A percentile compares a stretch with the other conserved stretches of the same genome.
Evolutionary conservation across 2,329 filamentous ascomycete species (phyloP).

Genomic region (Madurella mycetomatis): DNA sequence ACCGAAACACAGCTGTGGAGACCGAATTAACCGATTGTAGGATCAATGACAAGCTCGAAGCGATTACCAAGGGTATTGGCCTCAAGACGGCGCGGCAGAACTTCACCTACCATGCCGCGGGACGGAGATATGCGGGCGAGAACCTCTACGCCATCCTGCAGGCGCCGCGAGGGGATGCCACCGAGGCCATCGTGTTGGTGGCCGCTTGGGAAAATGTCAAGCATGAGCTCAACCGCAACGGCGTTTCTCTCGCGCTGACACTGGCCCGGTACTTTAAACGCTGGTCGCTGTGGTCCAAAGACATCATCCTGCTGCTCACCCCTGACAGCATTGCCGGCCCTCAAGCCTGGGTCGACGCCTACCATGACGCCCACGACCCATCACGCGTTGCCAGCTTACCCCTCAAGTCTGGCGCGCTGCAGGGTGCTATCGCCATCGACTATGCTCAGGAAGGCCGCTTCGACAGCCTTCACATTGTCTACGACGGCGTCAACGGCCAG

Average conservation of each 20-base stretch:
- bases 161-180: slow-evolving; percentile 90
- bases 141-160: slow-evolving; percentile 93
- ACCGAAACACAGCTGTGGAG: background rate
- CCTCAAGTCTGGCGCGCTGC: slow-evolving; percentile 87
- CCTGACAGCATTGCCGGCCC: slow-evolving; percentile 85
- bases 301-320: slow-evolving; percentile 88
- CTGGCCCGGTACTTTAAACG: slow-evolving; percentile 92
- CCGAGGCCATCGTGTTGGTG: slow-evolving; percentile 90
- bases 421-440: slow-evolving; percentile 90
- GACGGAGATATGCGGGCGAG: slow-evolving; percentile 69
- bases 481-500: slow-evolving; percentile 94
- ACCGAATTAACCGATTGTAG: slow-evolving; percentile 30
- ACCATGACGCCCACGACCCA: slow-evolving; percentile 82
- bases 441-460: slow-evolving; percentile 83
- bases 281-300: slow-evolving; percentile 98
- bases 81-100: slow-evolving; percentile 85
- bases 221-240: slow-evolving; percentile 75
- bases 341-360: slow-evolving; percentile 96
- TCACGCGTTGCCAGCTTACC: slow-evolving; percentile 68
- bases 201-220: slow-evolving; percentile 83
- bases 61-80: slow-evolving; percentile 71
- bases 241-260: slow-evolving; percentile 79
- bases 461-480: slow-evolving; percentile 83
- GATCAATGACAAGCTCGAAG: slow-evolving; percentile 66
- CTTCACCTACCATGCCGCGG: slow-evolving; percentile 79